Conservation (phyloP, 1,139 yeast species). For the Scheffersomyces parashehatae region DNA sequence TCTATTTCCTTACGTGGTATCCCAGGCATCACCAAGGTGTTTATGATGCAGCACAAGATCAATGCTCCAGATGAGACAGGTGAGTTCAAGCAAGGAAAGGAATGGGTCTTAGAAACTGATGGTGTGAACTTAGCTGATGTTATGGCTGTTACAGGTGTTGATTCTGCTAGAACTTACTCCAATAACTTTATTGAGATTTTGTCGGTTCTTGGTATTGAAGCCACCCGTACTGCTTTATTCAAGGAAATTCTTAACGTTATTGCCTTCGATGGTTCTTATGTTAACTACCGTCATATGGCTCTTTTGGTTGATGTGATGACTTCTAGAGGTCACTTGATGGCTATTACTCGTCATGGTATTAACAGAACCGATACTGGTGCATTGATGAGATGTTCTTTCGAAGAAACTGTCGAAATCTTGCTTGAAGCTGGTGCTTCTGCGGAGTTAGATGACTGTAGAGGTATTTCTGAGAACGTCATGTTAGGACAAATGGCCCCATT, state of each 20-base stretch:
- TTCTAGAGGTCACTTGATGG: slow-evolving; percentile 96
- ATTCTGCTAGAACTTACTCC: slow-evolving; percentile 84
- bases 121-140: slow-evolving; percentile 97
- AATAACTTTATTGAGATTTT: slow-evolving; percentile 95
- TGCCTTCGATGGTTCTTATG: slow-evolving; percentile 99
- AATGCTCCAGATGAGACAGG: slow-evolving; percentile 80
- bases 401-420: slow-evolving; percentile 96
- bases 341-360: slow-evolving; percentile 99
- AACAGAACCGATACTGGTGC: slow-evolving; percentile 99
- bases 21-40: slow-evolving; percentile 88
- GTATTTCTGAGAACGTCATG: slow-evolving; percentile 97
- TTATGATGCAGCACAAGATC: slow-evolving; percentile 90
- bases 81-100: slow-evolving; percentile 84
- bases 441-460: slow-evolving; percentile 96
- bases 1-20: slow-evolving; percentile 95
- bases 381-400: slow-evolving; percentile 98
- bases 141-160: slow-evolving; percentile 94
- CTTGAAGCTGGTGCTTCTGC: slow-evolving; percentile 98
- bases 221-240: slow-evolving; percentile 92
- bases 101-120: slow-evolving; percentile 98
- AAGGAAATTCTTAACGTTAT: slow-evolving; percentile 94
- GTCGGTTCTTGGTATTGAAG: slow-evolving; percentile 96
- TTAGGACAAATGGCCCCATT: slow-evolving; percentile 98
- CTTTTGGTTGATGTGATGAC: slow-evolving; percentile 98
- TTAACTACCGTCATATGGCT: slow-evolving; percentile 98